phyloP scores from a whole-genome alignment of 257 asterid genomes.

The Rhazya stricta region DNA sequence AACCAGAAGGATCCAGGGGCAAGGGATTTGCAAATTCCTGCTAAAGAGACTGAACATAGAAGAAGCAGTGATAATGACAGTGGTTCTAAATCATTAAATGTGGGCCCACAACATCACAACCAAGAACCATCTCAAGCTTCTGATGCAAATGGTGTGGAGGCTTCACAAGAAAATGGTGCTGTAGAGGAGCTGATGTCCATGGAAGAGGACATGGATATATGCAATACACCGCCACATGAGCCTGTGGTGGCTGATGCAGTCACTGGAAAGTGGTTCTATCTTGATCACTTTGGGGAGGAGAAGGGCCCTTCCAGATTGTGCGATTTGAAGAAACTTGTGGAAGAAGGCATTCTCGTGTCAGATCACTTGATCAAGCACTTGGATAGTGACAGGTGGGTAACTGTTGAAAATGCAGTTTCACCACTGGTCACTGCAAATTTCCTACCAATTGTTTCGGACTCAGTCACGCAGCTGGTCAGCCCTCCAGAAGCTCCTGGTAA shows the following conservation, averaged over 20 bases:
- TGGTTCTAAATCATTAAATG: slow-evolving; percentile 39
- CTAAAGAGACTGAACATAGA: slow-evolving; percentile 50
- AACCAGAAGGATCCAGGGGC: slow-evolving; percentile 42
- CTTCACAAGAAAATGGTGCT: slow-evolving; percentile 52
- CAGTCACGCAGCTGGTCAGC: slow-evolving; percentile 75
- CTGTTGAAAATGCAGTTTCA: slow-evolving; percentile 91
- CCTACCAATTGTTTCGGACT: slow-evolving; percentile 71
- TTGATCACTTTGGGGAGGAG: slow-evolving; percentile 74
- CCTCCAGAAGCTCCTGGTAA: slow-evolving; percentile 99
- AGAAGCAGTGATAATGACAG: slow-evolving; percentile 35
- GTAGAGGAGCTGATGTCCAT: slow-evolving; percentile 72
- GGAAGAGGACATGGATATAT: slow-evolving; percentile 99
- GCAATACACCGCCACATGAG: slow-evolving; percentile 95
- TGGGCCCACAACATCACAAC: slow-evolving; percentile 17
- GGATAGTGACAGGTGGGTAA: slow-evolving; percentile 89
- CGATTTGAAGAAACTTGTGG: slow-evolving; percentile 68
- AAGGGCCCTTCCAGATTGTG: slow-evolving; percentile 79
- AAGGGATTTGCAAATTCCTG: slow-evolving; percentile 36
- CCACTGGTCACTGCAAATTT: slow-evolving; percentile 62
- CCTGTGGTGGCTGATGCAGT: slow-evolving; percentile 49
- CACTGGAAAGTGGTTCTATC: slow-evolving; percentile 83
- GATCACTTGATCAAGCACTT: slow-evolving; percentile 87
- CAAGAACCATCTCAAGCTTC: slow-evolving; percentile 41
- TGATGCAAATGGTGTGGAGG: slow-evolving; percentile 32
- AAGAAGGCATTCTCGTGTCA: slow-evolving; percentile 78